Percentiles rank a stretch among this genome's conserved stretches.
These are phyloP conservation scores for Blastobotrys malaysiensis DNA, from an alignment of 1,139 yeast species.

Conservation along the genomic window DNA sequence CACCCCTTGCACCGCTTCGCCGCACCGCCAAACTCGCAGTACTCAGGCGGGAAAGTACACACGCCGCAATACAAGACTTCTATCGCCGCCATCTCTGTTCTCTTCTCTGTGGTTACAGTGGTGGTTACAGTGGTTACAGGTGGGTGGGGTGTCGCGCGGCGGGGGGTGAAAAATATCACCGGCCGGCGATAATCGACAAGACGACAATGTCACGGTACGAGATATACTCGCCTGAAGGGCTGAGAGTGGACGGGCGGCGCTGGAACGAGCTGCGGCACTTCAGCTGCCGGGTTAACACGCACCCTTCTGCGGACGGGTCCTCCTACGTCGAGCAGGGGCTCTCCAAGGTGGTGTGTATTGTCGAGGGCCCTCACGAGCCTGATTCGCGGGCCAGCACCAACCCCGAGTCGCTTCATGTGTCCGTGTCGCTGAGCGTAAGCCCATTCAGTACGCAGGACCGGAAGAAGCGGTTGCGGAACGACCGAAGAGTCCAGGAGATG, in stretches of 20 bases:
- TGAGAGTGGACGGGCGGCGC: conserved; percentile 87
- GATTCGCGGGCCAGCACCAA: conserved; percentile 40
- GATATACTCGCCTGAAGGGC: conserved; percentile 88
- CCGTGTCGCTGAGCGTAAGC: conserved; percentile 64
- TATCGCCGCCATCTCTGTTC: conserved; percentile 8
- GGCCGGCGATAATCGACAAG: not conserved
- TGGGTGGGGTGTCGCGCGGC: not conserved
- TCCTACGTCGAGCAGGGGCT: conserved; percentile 91
- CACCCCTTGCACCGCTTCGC: conserved; percentile 80
- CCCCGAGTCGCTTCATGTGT: conserved; percentile 48
- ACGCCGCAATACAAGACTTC: conserved; percentile 64
- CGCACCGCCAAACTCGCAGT: conserved; percentile 86
- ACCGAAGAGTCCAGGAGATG: conserved; percentile 63
- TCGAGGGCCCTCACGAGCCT: conserved; percentile 89
- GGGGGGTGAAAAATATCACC: not conserved
- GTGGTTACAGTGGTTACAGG: too few species aligned
- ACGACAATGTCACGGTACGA: conserved; percentile 43
- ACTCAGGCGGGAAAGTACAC: conserved; percentile 86
- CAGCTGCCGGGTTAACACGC: conserved; percentile 77
- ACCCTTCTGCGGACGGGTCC: conserved; percentile 88
- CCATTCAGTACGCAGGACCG: conserved; percentile 79
- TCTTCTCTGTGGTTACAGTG: too few species aligned
- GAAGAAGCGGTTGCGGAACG: conserved; percentile 46
- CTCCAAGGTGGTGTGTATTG: conserved; percentile 79
- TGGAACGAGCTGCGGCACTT: conserved; percentile 89